Conservation (phyloP, 495 filamentous ascomycete species). For the Stereocaulon alpinum region DNA sequence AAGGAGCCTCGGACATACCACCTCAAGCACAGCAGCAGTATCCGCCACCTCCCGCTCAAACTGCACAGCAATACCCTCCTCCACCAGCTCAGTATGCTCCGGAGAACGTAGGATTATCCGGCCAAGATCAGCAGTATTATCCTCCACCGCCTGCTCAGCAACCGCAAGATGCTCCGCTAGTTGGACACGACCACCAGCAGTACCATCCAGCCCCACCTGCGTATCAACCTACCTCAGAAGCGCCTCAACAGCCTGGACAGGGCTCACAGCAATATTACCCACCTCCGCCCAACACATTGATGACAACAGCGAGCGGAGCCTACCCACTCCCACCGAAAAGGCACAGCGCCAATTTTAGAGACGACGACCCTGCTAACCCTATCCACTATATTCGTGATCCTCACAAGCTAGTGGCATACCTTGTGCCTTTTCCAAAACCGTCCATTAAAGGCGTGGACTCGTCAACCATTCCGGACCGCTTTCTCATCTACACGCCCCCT, state of each 20-base stretch:
- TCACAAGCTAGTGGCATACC: conserved; percentile 30
- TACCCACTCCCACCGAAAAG: conserved; percentile 2
- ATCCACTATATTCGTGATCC: conserved; percentile 27
- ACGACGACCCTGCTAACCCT: conserved; percentile 22
- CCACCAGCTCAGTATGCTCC: conserved; percentile 2
- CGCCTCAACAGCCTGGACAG: neutral
- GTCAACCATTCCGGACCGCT: conserved; percentile 26
- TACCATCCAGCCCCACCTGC: neutral
- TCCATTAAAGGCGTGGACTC: conserved; percentile 17
- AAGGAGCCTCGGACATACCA: neutral
- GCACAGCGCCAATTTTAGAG: conserved; percentile 14
- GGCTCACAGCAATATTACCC: conserved; percentile 9
- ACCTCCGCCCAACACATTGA: conserved; percentile 4
- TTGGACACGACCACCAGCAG: neutral
- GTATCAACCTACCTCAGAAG: neutral
- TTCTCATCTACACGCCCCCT: conserved; percentile 33
- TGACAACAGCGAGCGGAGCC: neutral
- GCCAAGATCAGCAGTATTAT: neutral
- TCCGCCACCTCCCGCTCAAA: neutral
- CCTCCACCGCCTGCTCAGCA: conserved; percentile 7
- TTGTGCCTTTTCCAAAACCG: conserved; percentile 34
- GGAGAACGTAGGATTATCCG: neutral
- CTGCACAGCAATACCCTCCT: neutral
- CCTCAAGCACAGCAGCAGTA: neutral
- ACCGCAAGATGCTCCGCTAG: neutral